Percentiles rank a stretch among this genome's conserved stretches.
These are phyloP conservation scores for Lojkania enalia DNA, from an alignment of 2,329 filamentous ascomycete species.

Conservation along the genomic window DNA sequence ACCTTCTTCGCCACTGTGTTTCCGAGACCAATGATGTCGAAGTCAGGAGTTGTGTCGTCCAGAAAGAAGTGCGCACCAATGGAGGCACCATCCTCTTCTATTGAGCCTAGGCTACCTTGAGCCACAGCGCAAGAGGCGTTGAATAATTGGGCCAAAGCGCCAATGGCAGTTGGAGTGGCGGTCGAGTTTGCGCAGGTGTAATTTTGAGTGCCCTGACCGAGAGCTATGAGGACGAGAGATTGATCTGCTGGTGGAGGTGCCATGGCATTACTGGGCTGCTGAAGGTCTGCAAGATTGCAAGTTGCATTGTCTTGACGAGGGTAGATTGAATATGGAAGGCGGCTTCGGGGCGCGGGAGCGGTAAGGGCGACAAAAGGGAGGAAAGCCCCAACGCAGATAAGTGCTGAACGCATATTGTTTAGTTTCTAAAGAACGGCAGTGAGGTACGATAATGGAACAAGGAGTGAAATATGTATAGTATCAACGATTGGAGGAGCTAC, in stretches of 20 bases:
- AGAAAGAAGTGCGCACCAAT: slow-evolving; percentile 80
- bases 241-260: slow-evolving; percentile 28
- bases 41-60: slow-evolving; percentile 72
- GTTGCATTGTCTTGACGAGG: slow-evolving; percentile 22
- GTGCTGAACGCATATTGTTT: slow-evolving; percentile 25
- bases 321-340: slow-evolving; percentile 12
- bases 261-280: slow-evolving; percentile 33
- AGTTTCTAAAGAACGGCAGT: slow-evolving; percentile 4
- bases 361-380: slow-evolving; percentile 15
- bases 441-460: slow-evolving; percentile 1
- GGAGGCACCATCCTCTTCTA: slow-evolving; percentile 27
- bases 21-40: slow-evolving; percentile 71
- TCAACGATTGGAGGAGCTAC: slow-evolving; percentile 30
- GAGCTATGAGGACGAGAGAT: slow-evolving; percentile 48
- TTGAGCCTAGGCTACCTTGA: slow-evolving; percentile 30
- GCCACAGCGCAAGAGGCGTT: slow-evolving; percentile 46
- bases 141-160: slow-evolving; percentile 52
- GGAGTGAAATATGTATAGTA: slow-evolving; percentile 1
- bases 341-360: slow-evolving; percentile 12
- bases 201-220: slow-evolving; percentile 56
- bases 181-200: slow-evolving; percentile 48
- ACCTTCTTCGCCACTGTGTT: slow-evolving; percentile 70
- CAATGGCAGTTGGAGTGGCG: slow-evolving; percentile 43
- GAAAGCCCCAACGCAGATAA: slow-evolving; percentile 23
- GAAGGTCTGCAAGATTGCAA: slow-evolving; percentile 29